These are phyloP conservation scores for Sicyos edulis DNA, from an alignment of 306 rosid genomes.

Conservation along the genomic window DNA sequence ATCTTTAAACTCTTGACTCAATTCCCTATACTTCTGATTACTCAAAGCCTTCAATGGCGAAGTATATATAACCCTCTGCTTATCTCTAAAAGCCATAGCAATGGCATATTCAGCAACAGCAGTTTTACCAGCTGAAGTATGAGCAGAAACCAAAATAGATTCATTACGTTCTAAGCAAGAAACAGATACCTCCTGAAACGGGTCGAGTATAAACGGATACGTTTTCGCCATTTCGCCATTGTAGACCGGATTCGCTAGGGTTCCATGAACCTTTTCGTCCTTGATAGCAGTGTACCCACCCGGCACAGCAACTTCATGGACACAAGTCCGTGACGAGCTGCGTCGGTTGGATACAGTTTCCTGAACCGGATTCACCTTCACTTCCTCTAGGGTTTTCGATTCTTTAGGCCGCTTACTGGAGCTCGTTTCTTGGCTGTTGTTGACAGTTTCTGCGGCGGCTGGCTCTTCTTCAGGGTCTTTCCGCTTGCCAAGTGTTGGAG, in stretches of 20 bases:
- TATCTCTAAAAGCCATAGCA: constrained; percentile 86
- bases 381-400: constrained; percentile 16
- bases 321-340: constrained; percentile 57
- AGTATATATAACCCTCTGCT: constrained; percentile 82
- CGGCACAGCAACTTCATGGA: constrained; percentile 94
- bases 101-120: constrained; percentile 95
- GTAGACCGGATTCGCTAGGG: constrained; percentile 60
- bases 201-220: constrained; percentile 71
- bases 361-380: constrained; percentile 20
- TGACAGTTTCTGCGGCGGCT: constrained; percentile 10
- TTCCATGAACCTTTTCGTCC: constrained; percentile 60
- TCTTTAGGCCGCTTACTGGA: constrained; percentile 23
- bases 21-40: constrained; percentile 85
- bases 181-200: constrained; percentile 78
- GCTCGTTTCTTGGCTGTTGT: constrained; percentile 11
- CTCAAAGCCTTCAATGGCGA: constrained; percentile 89
- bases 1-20: constrained; percentile 71
- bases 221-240: constrained; percentile 59
- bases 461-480: constrained; percentile 31
- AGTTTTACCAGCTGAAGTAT: constrained; percentile 95
- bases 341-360: constrained; percentile 31
- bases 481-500: constrained; percentile 46
- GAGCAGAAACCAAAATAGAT: constrained; percentile 88
- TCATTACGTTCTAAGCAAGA: constrained; percentile 87
- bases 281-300: constrained; percentile 42